Base-by-base conservation (phyloP, 2,329 filamentous ascomycete species). In the Fusarium sp. region DNA sequence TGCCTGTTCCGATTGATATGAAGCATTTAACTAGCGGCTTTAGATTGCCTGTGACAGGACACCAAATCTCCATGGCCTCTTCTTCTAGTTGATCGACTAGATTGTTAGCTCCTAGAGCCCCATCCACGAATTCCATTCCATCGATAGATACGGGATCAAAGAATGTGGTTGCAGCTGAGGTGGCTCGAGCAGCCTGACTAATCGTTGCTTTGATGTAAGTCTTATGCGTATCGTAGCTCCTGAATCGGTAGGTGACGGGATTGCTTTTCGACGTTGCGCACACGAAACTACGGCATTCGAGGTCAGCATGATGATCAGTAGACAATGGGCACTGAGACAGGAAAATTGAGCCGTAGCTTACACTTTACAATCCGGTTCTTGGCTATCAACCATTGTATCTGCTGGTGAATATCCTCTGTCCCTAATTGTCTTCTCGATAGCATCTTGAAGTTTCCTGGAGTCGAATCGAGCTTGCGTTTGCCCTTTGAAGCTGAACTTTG, bases 101-200 rank as follows among this genome's bases (percentile, higher is more conserved):
- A 17, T 65, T 65, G 7, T 60, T 60, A 7, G 44, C 50, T 1
- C 62, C 62, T 6, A 56, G 37, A 9, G 44, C 56, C 1, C 56
- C 49, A 18, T 65, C 56, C 2, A 60, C 50, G 0, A 26, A 50
- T 14, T 50, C 23, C 30, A 35, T 35, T 20, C 32, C 32, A 1
- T 6, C 20, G 4, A 50, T 50, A 5, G 30, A 26, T 3, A 50
- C 32, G 2, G 30, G 20, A 7, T 65, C 50, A 27, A 65, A 65
- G 30, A 56, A 55, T 6, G 26, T 49, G 4, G 46, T 35, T 2
- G 46, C 46, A 7, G 46, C 46, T 1, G 32, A 35, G 13, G 46
- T 50, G 3, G 46, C 46, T 3, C 20, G 46, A 35, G 32, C 32
- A 5, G 20, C 48, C 37, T 50, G 48, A 7, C 48, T 26, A 3